Base-by-base conservation (phyloP, 2,329 filamentous ascomycete genomes). In the Beauveria varroae region DNA sequence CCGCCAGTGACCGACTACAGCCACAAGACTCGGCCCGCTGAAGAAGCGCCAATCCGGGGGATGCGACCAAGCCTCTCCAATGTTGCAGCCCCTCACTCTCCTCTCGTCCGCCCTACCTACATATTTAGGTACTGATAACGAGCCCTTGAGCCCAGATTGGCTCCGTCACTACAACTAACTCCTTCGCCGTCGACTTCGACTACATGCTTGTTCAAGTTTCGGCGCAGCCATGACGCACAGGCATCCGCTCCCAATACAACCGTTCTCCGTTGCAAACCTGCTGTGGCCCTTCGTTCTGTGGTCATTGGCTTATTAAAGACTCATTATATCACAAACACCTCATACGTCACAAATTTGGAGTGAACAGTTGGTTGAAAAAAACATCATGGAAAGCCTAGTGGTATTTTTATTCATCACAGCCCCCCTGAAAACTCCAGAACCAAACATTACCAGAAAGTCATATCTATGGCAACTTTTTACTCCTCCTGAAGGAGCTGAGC, bases 401-500 rank as follows among this genome's bases (percentile, higher is more conserved):
- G 60, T 62, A 62, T 62, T 65, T 66, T 71, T 69, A 74, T 75
- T 75, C 71, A 71, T 73, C 66, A 65, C 70, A 66, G 69, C 68
- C 67, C 73, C 70, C 69, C 57, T 66, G 65, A 67, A 68, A 75
- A 76, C 73, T 74, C 74, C 73, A 68, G 69, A 75, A 68, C 72
- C 72, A 73, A 72, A 63, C 64, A 65, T 61, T 63, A 52, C 46
- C 41, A 62, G 67, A 70, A 65, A 65, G 63, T 70, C 68, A 68
- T 41, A 30, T 60, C 63, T 68, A 68, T 65, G 64, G 64, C 63
- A 66, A 37, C 57, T 67, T 58, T 68, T 72, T 75, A 75, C 66
- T 76, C 72, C 68, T 82, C 77, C 64, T 78, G 79, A 71, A 83
- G 84, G 73, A 96, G 83, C 80, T 89, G 84, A 75, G 89, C 86